A percentile compares a stretch with the other conserved stretches of the same genome.
Evolutionary conservation across 495 filamentous ascomycete genomes (phyloP).

Genomic region (Trypethelium eluteriae): DNA sequence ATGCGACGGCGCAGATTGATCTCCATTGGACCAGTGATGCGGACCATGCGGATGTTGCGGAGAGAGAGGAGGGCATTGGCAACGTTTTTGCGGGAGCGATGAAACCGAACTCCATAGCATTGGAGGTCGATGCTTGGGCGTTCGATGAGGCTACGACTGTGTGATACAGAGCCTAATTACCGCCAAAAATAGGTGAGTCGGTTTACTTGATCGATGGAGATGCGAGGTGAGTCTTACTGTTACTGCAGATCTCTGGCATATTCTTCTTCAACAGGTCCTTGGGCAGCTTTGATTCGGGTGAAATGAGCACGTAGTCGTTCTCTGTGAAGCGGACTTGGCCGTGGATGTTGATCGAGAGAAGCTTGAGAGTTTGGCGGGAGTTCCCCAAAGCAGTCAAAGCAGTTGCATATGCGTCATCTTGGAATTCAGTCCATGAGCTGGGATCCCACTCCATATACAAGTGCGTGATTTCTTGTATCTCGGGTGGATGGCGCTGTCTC

Average conservation of each 20-base stretch:
- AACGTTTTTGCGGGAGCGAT: not conserved
- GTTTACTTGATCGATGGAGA: not conserved
- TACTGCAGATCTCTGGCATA: not conserved
- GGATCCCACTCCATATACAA: not conserved
- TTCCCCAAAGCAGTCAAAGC: not conserved
- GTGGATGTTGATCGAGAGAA: not conserved
- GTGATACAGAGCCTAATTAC: not conserved
- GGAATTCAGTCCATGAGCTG: constrained; percentile 1
- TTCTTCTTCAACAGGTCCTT: not conserved
- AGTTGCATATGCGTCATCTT: not conserved
- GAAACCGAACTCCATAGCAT: not conserved
- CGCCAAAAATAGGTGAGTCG: no score
- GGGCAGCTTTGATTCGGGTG: not conserved
- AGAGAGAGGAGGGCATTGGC: not conserved
- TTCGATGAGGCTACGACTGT: not conserved
- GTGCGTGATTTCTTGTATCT: not conserved
- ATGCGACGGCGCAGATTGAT: not conserved
- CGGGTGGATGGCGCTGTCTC: not conserved
- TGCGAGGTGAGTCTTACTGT: not conserved
- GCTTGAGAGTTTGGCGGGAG: not conserved
- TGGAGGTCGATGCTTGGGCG: constrained; percentile 8
- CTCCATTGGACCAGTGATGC: not conserved
- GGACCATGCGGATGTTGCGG: not conserved
- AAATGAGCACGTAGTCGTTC: not conserved
- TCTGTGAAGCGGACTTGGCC: not conserved